Conservation (phyloP, 192 early-diverging fungal genomes). For the Coemansia sp. region DNA sequence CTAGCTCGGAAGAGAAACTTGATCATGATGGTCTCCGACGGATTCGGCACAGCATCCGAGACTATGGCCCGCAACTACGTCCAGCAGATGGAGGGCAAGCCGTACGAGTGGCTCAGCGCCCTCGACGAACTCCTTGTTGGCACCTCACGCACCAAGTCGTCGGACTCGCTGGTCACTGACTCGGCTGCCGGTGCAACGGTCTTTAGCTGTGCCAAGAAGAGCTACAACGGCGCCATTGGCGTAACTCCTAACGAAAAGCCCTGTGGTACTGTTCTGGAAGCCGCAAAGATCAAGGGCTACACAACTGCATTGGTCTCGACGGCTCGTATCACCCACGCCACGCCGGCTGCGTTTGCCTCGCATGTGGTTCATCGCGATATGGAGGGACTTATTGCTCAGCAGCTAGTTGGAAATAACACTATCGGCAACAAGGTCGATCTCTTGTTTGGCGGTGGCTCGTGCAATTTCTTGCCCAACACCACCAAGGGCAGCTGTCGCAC, state of each 20-base stretch:
- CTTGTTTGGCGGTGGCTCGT: constrained; percentile 59
- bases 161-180: constrained; percentile 59
- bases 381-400: constrained; percentile 60
- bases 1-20: too few relatives aligned
- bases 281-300: constrained; percentile 56
- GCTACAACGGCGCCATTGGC: constrained; percentile 61
- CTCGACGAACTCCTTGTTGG: constrained; percentile 60
- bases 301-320: constrained; percentile 61
- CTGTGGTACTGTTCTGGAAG: constrained; percentile 65
- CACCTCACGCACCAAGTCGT: constrained; percentile 56
- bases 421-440: constrained; percentile 46
- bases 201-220: constrained; percentile 25
- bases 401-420: constrained; percentile 52
- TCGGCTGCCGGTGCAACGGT: constrained; percentile 66
- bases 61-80: constrained; percentile 14
- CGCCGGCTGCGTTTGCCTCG: constrained; percentile 61
- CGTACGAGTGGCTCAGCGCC: constrained; percentile 29
- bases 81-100: constrained; percentile 17
- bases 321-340: constrained; percentile 64
- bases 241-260: constrained; percentile 45
- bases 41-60: too few relatives aligned
- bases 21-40: too few relatives aligned
- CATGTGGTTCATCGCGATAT: constrained; percentile 57
- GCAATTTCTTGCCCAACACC: constrained; percentile 35
- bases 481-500: constrained; percentile 36